Conservation (phyloP, 2,329 filamentous ascomycete species). For the Sporothrix humicola region DNA sequence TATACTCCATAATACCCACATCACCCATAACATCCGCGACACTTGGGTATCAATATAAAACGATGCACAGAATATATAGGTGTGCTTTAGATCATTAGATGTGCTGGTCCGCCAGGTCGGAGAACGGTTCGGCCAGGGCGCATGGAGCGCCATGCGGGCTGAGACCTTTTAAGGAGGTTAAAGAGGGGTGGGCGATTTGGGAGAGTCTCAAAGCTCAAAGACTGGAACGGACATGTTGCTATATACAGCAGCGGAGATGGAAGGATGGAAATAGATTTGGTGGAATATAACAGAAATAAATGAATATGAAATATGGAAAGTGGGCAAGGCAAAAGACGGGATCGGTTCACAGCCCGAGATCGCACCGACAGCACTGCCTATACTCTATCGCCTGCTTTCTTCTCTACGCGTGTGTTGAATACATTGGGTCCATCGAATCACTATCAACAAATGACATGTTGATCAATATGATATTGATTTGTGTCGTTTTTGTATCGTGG, state of each 20-base stretch:
- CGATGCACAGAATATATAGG: not conserved
- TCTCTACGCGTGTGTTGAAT: not conserved
- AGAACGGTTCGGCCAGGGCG: constrained; percentile 9
- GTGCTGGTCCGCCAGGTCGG: not conserved
- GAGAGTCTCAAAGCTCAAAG: not conserved
- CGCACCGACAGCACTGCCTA: constrained; percentile 13
- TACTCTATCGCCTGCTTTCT: too few species aligned
- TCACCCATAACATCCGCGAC: not conserved
- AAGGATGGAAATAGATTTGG: not conserved
- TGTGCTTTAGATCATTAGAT: too few species aligned
- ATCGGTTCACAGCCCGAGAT: constrained; percentile 21
- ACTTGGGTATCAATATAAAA: not conserved
- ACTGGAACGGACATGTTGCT: not conserved
- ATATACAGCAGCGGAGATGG: not conserved
- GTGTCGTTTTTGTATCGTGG: not conserved
- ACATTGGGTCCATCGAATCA: not conserved
- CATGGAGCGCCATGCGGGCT: not conserved
- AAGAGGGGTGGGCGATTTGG: not conserved
- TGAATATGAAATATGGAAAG: not conserved
- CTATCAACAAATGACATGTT: not conserved
- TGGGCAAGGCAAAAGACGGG: not conserved
- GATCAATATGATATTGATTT: not conserved
- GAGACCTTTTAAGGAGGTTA: not conserved
- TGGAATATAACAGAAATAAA: too few species aligned
- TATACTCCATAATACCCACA: not conserved